Base-by-base conservation (phyloP, 768 basidiomycete species). In the Mycena kentingensis region DNA sequence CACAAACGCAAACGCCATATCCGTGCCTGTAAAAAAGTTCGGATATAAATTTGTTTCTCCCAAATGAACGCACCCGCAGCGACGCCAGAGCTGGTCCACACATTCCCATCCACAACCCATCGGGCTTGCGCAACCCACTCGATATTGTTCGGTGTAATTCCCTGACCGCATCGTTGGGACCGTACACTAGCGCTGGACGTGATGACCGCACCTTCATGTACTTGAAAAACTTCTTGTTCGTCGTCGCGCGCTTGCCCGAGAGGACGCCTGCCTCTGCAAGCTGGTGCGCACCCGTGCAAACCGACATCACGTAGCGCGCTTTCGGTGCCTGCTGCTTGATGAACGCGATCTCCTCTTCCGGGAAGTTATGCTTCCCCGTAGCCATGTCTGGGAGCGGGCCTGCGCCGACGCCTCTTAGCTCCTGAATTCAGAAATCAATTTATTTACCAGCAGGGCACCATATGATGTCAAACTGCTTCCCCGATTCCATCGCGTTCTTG, bases 71-170 rank as follows among this genome's bases (percentile, higher is more conserved):
- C 43, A 43, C 70, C 70, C 61, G 72, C 71, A 13, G 69, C 60
- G 43, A 72, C 65, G 12, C 72, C 72, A 3, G 70, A 70, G 49
- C 63, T 62, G 2, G 69, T 71, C 72, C 72, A 74, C 27, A 68
- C 56, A n/a, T 72, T 71, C n/a, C 58, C 60, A 34, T 60, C 55
- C 4, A 68, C 62, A 10, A 73, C 69, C 69, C 70, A 73, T 1
- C 73, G 62, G 5, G 72, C 73, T 35, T 67, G 62, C 2, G 69
- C 58, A 2, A 72, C 63, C 72, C 72, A 73, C 5, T 57, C 53
- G 21, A 73, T 68, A 24, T 65, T 50, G 43, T 59, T 41, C 13
- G 64, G 59, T 0, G 65, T 55, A 5, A 34, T 51, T 35, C 49
- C 53, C 62, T 64, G 28, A n/a, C n/a, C n/a, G n/a, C n/a, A 26